Base-by-base conservation (phyloP, 257 asterid genomes). In the Solanum neorickii region DNA sequence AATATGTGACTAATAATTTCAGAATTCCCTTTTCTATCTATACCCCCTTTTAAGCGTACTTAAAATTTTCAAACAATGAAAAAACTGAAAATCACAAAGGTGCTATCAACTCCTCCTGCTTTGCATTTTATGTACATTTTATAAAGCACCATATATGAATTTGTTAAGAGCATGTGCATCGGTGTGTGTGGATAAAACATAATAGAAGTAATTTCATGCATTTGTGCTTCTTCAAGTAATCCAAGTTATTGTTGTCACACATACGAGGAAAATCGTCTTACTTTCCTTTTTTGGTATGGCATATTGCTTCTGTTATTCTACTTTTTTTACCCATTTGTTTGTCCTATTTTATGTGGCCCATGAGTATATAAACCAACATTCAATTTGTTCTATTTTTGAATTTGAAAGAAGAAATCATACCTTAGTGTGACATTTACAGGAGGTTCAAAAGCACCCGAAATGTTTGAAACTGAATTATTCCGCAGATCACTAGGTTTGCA, bases 341-440 rank as follows among this genome's bases (percentile, higher is more conserved):
- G 85, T 80, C 69, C 85, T 80, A 47, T 49, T 42, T 41, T 41
- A 82, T 80, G 84, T 47, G 66, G 42, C 33, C 66, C 69, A 49
- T 29, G 69, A 47, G 85, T 69, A 47, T 44, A 49, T 49, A 49
- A 80, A 82, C 69, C 14, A 3, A 82, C 44, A 29, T 18, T 29
- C 69, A 49, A 80, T 16, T 49, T 68, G 46, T 87, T 76, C 56
- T 56, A 12, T 69, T 47, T 52, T 66, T 76, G 29, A 84, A 31
- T 47, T 80, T 82, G 83, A 56, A 82, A 3, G 74, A 78, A 73
- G 87, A 85, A 85, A 62, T 29, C 72, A 80, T 91, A 92, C 94
- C 93, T 89, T 60, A 92, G 84, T 25, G 90, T 89, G 56, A 92
- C 91, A 70, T 91, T 92, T 27, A 44, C 91, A 16, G 93, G 92